A percentile compares a stretch with the other conserved stretches of the same genome.
phyloP scores from a whole-genome alignment of 805 yeast species.

The Barnettozyma botsteinii region DNA sequence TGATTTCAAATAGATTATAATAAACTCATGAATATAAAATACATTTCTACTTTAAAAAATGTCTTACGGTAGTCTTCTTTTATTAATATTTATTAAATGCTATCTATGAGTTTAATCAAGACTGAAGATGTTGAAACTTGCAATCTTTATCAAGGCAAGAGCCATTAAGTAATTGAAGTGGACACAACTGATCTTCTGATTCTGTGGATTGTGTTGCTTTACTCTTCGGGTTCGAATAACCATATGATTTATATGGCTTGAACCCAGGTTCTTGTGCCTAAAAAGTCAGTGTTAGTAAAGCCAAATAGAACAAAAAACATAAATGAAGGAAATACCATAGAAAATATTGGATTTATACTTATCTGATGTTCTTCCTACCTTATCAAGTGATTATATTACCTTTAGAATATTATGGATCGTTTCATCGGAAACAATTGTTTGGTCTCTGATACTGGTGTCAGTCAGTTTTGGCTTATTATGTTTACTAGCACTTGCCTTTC shows the following conservation, averaged over 20 bases:
- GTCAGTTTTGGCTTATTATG: neutral
- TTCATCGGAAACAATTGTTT: constrained; percentile 11
- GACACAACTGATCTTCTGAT: constrained; percentile 16
- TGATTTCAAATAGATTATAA: constrained; percentile 31
- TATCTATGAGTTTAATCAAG: neutral
- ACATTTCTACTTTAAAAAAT: neutral
- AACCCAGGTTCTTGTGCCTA: constrained; percentile 18
- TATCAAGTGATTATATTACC: constrained; percentile 17
- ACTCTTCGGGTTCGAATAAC: constrained; percentile 3
- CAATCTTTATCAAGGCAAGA: constrained; percentile 19
- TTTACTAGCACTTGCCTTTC: constrained; percentile 1
- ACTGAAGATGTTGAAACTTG: constrained; percentile 18
- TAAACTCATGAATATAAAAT: too few species aligned
- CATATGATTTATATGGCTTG: constrained; percentile 22
- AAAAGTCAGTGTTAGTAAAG: constrained; percentile 16
- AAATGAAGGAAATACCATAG: neutral
- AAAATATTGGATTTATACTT: neutral
- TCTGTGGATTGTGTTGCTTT: neutral
- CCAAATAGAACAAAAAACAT: neutral
- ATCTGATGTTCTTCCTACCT: neutral
- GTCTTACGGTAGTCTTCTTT: too few species aligned
- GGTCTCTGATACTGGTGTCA: neutral
- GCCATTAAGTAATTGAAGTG: constrained; percentile 20
- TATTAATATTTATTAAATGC: too few species aligned
- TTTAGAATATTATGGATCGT: constrained; percentile 23